Evolutionary conservation across 2,329 filamentous ascomycete species (phyloP).

Genomic region (Pseudogymnoascus pannorum): DNA sequence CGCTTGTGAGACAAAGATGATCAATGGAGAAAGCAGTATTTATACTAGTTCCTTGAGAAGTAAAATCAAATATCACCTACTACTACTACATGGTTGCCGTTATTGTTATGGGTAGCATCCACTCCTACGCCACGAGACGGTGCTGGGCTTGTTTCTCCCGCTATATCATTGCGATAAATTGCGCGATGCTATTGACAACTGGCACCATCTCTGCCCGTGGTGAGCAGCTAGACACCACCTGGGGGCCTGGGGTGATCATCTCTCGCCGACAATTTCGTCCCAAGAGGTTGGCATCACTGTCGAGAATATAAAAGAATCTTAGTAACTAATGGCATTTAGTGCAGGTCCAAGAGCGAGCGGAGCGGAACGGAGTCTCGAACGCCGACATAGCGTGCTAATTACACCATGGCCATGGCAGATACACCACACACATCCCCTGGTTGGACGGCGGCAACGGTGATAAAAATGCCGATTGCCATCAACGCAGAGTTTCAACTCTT

Average conservation of each 20-base stretch:
- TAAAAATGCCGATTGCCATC: constrained; percentile 6
- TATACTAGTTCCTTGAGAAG: not conserved
- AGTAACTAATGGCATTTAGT: not conserved
- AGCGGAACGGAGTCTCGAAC: not conserved
- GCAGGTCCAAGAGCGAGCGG: not conserved
- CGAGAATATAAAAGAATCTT: not conserved
- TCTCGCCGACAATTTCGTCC: not conserved
- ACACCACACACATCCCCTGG: not conserved
- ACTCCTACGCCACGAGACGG: not conserved
- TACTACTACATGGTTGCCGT: too few relatives aligned
- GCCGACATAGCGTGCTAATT: not conserved
- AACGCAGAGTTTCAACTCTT: not conserved
- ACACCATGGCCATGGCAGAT: not conserved
- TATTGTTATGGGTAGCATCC: too few relatives aligned
- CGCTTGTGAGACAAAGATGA: not conserved
- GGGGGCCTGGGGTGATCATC: not conserved
- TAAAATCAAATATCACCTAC: too few relatives aligned
- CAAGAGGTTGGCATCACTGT: not conserved
- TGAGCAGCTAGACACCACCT: not conserved
- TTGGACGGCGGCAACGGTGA: not conserved
- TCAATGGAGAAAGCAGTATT: not conserved
- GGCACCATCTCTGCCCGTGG: not conserved
- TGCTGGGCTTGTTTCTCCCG: too few relatives aligned
- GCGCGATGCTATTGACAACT: constrained; percentile 4
- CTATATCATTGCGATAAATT: constrained; percentile 1